Evolutionary conservation across 495 filamentous ascomycete species (phyloP).

Genomic region (Annulohypoxylon bovei): DNA sequence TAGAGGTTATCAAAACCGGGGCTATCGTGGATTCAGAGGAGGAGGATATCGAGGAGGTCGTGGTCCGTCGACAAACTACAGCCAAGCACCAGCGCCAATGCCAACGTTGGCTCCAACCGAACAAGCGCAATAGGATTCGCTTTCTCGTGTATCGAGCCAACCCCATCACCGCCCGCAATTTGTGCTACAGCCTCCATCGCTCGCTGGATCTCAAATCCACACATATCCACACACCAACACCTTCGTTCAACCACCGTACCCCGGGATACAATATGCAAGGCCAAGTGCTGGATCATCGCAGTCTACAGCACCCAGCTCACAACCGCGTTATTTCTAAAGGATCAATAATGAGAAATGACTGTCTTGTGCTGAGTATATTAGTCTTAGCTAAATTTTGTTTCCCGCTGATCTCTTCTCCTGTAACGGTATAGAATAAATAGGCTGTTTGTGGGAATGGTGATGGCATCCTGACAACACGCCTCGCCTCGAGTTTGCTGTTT

Average conservation of each 20-base stretch:
- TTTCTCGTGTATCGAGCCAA: slow-evolving; percentile 9
- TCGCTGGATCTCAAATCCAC: neutral
- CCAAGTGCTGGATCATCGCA: neutral
- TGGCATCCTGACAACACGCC: neutral
- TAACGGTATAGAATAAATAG: neutral
- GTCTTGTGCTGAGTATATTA: neutral
- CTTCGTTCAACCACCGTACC: neutral
- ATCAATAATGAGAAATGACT: slow-evolving; percentile 1
- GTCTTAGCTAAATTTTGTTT: neutral
- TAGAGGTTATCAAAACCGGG: slow-evolving; percentile 39
- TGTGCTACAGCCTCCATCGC: neutral
- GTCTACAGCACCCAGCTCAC: neutral
- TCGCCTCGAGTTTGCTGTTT: neutral
- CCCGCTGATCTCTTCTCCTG: neutral
- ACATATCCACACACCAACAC: neutral
- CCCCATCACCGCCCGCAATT: neutral
- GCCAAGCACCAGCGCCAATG: slow-evolving; percentile 10
- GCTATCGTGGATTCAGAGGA: slow-evolving; percentile 34
- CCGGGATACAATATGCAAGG: neutral
- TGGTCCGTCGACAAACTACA: slow-evolving; percentile 20
- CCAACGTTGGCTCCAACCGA: slow-evolving; percentile 26
- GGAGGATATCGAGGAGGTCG: slow-evolving; percentile 41
- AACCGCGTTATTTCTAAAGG: neutral
- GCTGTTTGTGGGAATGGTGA: neutral
- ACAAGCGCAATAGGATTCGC: slow-evolving; percentile 35